A percentile compares a stretch with the other conserved stretches of the same genome.
phyloP scores from a whole-genome alignment of 176 grass and related monocot genomes.

The Avena sativa region DNA sequence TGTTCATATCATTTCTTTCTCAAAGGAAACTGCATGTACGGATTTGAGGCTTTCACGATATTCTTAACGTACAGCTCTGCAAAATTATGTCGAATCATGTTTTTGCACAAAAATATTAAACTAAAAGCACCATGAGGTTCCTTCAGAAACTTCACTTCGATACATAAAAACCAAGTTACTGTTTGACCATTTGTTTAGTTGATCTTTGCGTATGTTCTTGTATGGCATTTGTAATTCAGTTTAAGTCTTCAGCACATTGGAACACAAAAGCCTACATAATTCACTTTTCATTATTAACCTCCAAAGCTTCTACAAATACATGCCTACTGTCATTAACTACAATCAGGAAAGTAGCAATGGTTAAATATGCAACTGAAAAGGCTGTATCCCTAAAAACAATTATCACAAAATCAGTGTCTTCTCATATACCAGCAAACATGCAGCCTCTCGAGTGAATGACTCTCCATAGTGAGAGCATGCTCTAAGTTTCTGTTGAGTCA shows the following conservation, averaged over 20 bases:
- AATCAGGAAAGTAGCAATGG: not conserved
- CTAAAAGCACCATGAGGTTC: not conserved
- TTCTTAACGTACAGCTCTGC: not conserved
- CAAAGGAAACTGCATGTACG: constrained; percentile 6
- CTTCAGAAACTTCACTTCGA: not conserved
- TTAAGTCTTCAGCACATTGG: not conserved
- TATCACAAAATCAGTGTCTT: not conserved
- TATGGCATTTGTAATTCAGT: not conserved
- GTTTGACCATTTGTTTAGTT: not conserved
- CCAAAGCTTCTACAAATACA: not conserved
- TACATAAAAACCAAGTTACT: not conserved
- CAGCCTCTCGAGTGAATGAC: not conserved
- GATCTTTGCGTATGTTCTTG: not conserved
- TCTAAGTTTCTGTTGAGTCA: not conserved
- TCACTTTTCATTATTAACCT: not conserved
- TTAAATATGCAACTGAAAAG: constrained; percentile 7
- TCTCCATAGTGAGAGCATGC: not conserved
- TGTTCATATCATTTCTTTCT: not conserved
- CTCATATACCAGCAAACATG: not conserved
- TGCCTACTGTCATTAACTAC: not conserved
- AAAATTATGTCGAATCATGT: constrained; percentile 2
- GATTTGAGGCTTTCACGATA: not conserved
- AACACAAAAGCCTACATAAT: not conserved
- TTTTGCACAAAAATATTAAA: constrained; percentile 5
- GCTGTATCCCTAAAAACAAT: not conserved